These are phyloP conservation scores for Lathyrus sativus DNA, from an alignment of 306 rosid genomes.

Conservation along the genomic window DNA sequence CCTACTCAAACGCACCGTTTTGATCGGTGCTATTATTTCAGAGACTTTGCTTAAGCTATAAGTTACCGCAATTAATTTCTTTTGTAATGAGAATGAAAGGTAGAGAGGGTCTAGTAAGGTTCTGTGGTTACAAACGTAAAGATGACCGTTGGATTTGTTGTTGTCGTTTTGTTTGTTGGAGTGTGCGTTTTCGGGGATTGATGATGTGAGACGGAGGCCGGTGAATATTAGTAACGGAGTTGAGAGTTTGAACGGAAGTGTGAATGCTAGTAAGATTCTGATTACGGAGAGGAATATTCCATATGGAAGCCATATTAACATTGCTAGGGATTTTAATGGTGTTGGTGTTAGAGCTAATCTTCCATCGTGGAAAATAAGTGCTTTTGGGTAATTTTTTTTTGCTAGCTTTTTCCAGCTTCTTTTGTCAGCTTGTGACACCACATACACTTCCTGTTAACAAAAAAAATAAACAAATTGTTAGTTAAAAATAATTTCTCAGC, in stretches of 20 bases:
- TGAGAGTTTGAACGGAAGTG: conserved; percentile 54
- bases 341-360: conserved; percentile 66
- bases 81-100: conserved; percentile 48
- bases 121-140: conserved; percentile 85
- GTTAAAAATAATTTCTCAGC: neutral
- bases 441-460: conserved; percentile 56
- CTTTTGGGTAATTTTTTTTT: conserved; percentile 49
- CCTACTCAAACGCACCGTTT: conserved; percentile 66
- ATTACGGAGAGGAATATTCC: conserved; percentile 49
- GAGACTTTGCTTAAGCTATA: conserved; percentile 85
- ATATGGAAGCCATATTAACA: conserved; percentile 66
- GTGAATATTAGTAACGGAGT: conserved; percentile 41
- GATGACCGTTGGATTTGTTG: conserved; percentile 14
- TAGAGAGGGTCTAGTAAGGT: conserved; percentile 72
- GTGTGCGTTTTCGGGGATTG: conserved; percentile 24
- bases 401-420: conserved; percentile 60
- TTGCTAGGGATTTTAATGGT: conserved; percentile 42
- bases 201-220: conserved; percentile 52
- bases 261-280: conserved; percentile 38
- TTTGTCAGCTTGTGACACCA: conserved; percentile 59
- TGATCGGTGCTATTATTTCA: conserved; percentile 70
- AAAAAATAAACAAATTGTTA: conserved; percentile 10
- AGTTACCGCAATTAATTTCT: conserved; percentile 56
- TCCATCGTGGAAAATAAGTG: conserved; percentile 81
- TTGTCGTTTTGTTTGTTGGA: neutral